Base-by-base conservation (phyloP, 148 eudicot genomes). In the Oxyria digyna region DNA sequence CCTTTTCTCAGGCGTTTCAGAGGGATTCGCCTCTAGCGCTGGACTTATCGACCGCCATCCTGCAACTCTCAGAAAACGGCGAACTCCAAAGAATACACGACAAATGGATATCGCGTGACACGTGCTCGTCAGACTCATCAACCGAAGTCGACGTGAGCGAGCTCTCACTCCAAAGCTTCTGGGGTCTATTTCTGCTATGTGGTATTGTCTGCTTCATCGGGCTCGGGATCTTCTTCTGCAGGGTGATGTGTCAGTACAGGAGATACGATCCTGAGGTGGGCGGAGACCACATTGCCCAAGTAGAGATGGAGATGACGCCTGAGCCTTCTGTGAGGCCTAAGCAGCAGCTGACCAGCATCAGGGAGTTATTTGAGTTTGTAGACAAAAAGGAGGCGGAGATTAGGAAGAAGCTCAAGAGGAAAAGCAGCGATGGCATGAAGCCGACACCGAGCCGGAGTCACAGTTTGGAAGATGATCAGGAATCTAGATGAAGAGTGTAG, bases 21-120 rank as follows among this genome's bases (percentile, higher is more conserved):
- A 81, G 78, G 64, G 81, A 78, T 49, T 81, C 84, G 23, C 84
- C 84, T 3, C 69, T 81, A 62, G 81, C 81, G 3, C 35, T 73
- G 4, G 84, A 81, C 79, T 70, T 81, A 79, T 81, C 84, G 11
- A 78, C 84, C 4, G 84, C 84, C 42, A 27, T 81, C 46, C 78
- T 81, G 17, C 26, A 78, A 67, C 67, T 81, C 29, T 78, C 81
- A 6, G 81, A 81, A 72, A 69, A 72, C n/a, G 77, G 79, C 7
- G 62, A 62, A 24, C 69, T 81, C n/a, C 79, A 75, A 45, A 66
- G 78, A 23, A 78, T 81, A 46, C 78, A 78, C 11, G 72, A 73
- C 26, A 23, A 42, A 17, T 78, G 81, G 81, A 71, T 78, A 62
- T 31, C 67, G 0, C 38, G 42, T 1, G 42, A 63, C 3, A 31